Percentiles rank a stretch among this genome's conserved stretches.
Conservation (phyloP, 169 alveolate genomes). For the Cryptosporidium viatorum region DNA sequence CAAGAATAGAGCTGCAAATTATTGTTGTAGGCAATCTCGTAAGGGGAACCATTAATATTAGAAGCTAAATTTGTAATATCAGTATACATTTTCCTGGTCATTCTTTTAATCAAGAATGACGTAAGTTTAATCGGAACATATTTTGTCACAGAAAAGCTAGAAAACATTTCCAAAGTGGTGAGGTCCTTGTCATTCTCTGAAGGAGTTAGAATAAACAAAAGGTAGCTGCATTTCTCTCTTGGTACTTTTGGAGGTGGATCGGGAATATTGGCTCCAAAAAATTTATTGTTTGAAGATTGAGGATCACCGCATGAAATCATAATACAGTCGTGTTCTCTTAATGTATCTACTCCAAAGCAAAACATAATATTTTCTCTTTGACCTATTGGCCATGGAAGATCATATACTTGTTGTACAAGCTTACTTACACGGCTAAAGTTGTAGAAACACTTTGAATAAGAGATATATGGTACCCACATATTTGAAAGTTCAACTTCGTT, state of each 20-base stretch:
- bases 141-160: constrained; percentile 43
- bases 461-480: constrained; percentile 72
- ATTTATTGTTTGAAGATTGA: constrained; percentile 7
- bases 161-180: constrained; percentile 59
- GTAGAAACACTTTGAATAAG: constrained; percentile 31
- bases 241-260: constrained; percentile 74
- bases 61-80: constrained; percentile 67
- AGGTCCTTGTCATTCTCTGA: background rate
- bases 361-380: constrained; percentile 75
- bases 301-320: constrained; percentile 72
- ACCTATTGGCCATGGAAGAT: constrained; percentile 74
- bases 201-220: constrained; percentile 51
- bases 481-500: constrained; percentile 67
- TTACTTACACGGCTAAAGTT: constrained; percentile 71
- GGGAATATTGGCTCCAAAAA: constrained; percentile 65
- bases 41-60: constrained; percentile 30
- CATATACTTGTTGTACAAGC: constrained; percentile 67
- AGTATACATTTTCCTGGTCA: constrained; percentile 63
- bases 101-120: constrained; percentile 51
- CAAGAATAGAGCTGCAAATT: constrained; percentile 56
- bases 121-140: constrained; percentile 54
- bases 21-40: constrained; percentile 49
- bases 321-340: constrained; percentile 42
- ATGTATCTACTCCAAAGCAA: constrained; percentile 60
- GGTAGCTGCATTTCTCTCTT: constrained; percentile 63